These are phyloP conservation scores for Rhizophora mangle DNA, from an alignment of 345 rosid species.

Conservation along the genomic window DNA sequence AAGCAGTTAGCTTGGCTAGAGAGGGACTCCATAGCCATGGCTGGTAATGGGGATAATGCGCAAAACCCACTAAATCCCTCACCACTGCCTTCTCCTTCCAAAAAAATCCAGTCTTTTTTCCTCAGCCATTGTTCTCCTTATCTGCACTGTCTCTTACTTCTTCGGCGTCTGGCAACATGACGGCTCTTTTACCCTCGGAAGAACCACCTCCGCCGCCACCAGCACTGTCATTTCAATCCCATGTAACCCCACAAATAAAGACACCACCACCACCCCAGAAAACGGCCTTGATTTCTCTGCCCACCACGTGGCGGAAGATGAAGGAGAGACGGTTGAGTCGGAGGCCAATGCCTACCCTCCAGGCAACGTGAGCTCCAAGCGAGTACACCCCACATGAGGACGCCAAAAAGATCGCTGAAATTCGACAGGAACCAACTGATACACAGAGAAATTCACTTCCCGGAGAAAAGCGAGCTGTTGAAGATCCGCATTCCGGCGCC, in stretches of 20 bases:
- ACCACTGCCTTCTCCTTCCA: neutral
- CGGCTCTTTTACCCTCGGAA: neutral
- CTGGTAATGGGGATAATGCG: neutral
- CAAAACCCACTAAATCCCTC: slow-evolving; percentile 20
- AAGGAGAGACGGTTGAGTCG: neutral
- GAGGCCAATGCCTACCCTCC: slow-evolving; percentile 22
- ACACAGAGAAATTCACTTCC: slow-evolving; percentile 39
- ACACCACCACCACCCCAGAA: neutral
- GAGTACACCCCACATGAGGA: slow-evolving; percentile 52
- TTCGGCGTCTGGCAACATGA: slow-evolving; percentile 36
- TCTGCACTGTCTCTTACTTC: slow-evolving; percentile 41
- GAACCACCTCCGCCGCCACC: slow-evolving; percentile 4
- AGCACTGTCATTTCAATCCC: neutral
- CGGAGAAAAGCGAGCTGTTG: slow-evolving; percentile 17
- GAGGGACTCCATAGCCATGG: slow-evolving; percentile 17
- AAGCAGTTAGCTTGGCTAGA: neutral
- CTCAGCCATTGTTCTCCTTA: slow-evolving; percentile 27
- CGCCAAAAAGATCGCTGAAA: slow-evolving; percentile 22
- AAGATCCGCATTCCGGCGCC: slow-evolving; percentile 29
- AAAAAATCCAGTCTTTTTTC: slow-evolving; percentile 17
- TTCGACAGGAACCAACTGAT: slow-evolving; percentile 25
- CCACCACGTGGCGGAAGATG: slow-evolving; percentile 14
- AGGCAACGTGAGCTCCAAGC: slow-evolving; percentile 31
- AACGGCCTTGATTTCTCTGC: slow-evolving; percentile 9
- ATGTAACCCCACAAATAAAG: slow-evolving; percentile 9